Evolutionary conservation across 192 early-diverging fungal species (phyloP).

Genomic region (Tieghemiomyces parasiticus): DNA sequence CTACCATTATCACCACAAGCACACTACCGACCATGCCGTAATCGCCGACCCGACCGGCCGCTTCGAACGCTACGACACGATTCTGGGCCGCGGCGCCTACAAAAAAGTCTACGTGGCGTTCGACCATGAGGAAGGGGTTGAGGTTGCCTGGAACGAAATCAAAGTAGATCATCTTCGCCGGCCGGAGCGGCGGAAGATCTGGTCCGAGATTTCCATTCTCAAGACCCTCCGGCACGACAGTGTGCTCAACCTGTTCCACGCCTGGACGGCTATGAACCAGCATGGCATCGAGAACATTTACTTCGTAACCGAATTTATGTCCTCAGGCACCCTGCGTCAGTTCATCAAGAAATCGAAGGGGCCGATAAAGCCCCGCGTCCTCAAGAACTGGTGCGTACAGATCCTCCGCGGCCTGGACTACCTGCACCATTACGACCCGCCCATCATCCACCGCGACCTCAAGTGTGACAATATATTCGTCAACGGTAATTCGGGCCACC

Average conservation of each 20-base stretch:
- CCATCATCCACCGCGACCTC: slow-evolving; percentile 70
- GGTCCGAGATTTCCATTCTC: slow-evolving; percentile 34
- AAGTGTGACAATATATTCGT: slow-evolving; percentile 78
- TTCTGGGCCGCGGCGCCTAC: slow-evolving; percentile 71
- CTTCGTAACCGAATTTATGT: slow-evolving; percentile 88
- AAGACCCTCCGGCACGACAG: slow-evolving; percentile 62
- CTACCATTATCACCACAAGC: slow-evolving; percentile 10
- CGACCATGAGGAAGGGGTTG: slow-evolving; percentile 77
- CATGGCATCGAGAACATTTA: slow-evolving; percentile 47
- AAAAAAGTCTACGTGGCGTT: slow-evolving; percentile 79
- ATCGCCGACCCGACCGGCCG: slow-evolving; percentile 33
- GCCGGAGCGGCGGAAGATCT: slow-evolving; percentile 22
- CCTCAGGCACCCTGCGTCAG: slow-evolving; percentile 63
- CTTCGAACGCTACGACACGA: slow-evolving; percentile 29
- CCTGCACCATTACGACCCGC: slow-evolving; percentile 56
- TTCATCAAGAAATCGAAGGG: slow-evolving; percentile 62
- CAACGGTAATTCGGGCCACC: slow-evolving; percentile 75
- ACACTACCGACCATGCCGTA: slow-evolving; percentile 3
- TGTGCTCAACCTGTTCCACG: slow-evolving; percentile 62
- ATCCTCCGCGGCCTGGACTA: slow-evolving; percentile 68
- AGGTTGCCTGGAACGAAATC: slow-evolving; percentile 70
- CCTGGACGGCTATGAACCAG: slow-evolving; percentile 41
- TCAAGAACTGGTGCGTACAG: slow-evolving; percentile 69
- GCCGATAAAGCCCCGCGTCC: slow-evolving; percentile 49
- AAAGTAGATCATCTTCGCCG: slow-evolving; percentile 11